Evolutionary conservation across 495 filamentous ascomycete species (phyloP).

Genomic region (Trichoderma orchidacearum): DNA sequence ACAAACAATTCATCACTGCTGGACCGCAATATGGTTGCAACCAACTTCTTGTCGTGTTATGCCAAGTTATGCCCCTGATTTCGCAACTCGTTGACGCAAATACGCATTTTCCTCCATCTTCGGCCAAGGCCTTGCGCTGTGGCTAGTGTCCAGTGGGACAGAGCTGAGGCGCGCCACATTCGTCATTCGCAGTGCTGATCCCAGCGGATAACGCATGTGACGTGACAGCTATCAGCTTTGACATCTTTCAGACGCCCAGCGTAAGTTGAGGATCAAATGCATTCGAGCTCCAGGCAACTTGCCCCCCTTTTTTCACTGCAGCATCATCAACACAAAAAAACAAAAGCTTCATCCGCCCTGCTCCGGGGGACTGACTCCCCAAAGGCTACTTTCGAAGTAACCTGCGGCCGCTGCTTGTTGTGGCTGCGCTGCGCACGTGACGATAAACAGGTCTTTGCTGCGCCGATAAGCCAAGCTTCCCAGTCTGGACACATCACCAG

Average conservation of each 20-base stretch:
- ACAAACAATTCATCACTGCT: too few relatives aligned
- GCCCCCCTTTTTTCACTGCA: too few relatives aligned
- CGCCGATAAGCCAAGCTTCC: background rate
- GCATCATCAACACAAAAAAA: too few relatives aligned
- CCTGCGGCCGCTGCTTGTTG: background rate
- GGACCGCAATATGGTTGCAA: too few relatives aligned
- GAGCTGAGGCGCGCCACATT: background rate
- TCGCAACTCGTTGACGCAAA: background rate
- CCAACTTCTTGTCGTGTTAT: too few relatives aligned
- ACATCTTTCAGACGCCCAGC: too few relatives aligned
- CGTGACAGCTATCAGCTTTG: background rate
- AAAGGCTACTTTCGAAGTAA: background rate
- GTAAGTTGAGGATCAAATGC: too few relatives aligned
- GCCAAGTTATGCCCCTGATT: too few relatives aligned
- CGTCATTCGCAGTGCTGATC: background rate
- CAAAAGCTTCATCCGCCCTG: too few relatives aligned
- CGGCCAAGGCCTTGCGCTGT: background rate
- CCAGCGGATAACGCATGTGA: background rate
- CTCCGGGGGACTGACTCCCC: background rate
- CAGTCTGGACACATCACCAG: background rate
- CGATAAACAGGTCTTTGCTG: background rate
- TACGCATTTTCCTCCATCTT: background rate
- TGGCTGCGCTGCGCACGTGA: background rate
- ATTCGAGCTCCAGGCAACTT: too few relatives aligned
- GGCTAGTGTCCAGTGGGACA: background rate